Evolutionary conservation across 495 filamentous ascomycete genomes (phyloP).

Genomic region (Aspergillus olivimuriae): DNA sequence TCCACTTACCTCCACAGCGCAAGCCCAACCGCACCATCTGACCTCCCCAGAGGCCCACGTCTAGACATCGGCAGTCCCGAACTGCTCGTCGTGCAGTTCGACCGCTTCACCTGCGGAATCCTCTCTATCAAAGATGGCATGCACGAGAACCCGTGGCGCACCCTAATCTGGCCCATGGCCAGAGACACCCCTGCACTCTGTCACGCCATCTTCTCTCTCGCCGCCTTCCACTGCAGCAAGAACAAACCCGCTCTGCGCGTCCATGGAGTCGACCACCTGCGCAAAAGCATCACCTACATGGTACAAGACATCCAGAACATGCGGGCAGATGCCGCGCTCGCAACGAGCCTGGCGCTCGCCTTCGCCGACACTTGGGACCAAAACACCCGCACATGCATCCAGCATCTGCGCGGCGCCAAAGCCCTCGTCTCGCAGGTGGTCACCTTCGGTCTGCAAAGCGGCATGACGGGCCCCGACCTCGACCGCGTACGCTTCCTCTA

Average conservation of each 20-base stretch:
- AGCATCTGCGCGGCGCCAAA: conserved; percentile 66
- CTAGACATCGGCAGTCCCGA: conserved; percentile 49
- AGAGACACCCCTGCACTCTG: conserved; percentile 61
- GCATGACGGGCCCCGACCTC: conserved; percentile 35
- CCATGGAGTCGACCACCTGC: conserved; percentile 68
- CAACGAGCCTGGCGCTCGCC: conserved; percentile 66
- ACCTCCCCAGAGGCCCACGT: conserved; percentile 32
- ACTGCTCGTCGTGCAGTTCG: conserved; percentile 61
- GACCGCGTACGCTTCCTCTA: conserved; percentile 62
- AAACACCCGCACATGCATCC: conserved; percentile 66
- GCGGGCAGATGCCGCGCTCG: conserved; percentile 59
- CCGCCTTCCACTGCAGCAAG: conserved; percentile 66
- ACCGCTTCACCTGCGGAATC: conserved; percentile 68
- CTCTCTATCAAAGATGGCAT: conserved; percentile 66
- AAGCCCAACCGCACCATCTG: conserved; percentile 1
- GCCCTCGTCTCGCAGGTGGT: conserved; percentile 56
- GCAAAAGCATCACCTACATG: conserved; percentile 54
- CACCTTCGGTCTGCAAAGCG: conserved; percentile 28
- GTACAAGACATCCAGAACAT: conserved; percentile 55
- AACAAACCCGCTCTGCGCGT: conserved; percentile 51
- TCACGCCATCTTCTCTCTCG: conserved; percentile 69
- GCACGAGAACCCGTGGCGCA: conserved; percentile 74
- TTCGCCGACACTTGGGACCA: conserved; percentile 78
- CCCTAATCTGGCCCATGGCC: conserved; percentile 65
- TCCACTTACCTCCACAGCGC: background rate